Percentiles rank a stretch among this genome's conserved stretches.
Evolutionary conservation across 1,284 basidiomycete species (phyloP).

Genomic region (Phenoliferia sp.): DNA sequence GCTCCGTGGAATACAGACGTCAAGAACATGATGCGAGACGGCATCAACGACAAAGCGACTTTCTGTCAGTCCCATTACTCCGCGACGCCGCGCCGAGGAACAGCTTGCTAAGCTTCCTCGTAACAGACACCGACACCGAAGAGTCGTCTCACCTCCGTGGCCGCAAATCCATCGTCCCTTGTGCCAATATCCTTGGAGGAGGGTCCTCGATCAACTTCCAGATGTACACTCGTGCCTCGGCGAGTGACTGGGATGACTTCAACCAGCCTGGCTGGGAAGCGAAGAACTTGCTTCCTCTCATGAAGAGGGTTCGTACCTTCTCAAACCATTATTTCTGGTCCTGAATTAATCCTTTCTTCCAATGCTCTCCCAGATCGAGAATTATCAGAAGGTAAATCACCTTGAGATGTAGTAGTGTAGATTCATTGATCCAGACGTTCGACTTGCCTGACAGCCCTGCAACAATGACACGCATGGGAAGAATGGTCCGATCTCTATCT

Average conservation of each 20-base stretch:
- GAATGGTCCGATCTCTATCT: constrained; percentile 65
- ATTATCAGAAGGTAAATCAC: constrained; percentile 75
- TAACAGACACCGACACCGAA: constrained; percentile 54
- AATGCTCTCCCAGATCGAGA: constrained; percentile 56
- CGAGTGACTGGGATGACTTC: constrained; percentile 58
- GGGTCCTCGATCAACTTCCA: constrained; percentile 34
- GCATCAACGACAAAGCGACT: constrained; percentile 49
- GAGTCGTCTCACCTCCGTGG: constrained; percentile 56
- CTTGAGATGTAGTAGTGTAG: too few relatives aligned
- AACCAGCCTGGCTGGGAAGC: constrained; percentile 60
- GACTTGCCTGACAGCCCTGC: too few relatives aligned
- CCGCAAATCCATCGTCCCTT: constrained; percentile 60
- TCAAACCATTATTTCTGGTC: neutral
- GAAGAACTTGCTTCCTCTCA: constrained; percentile 59
- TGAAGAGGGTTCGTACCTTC: constrained; percentile 48
- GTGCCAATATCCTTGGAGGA: constrained; percentile 30
- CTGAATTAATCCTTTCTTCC: too few relatives aligned
- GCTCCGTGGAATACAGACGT: too few relatives aligned
- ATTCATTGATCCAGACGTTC: too few relatives aligned
- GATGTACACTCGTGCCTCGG: constrained; percentile 45
- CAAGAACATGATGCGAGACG: constrained; percentile 63
- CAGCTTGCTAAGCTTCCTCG: constrained; percentile 54
- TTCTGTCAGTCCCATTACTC: neutral
- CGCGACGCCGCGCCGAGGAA: constrained; percentile 34
- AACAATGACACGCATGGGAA: constrained; percentile 56